These are phyloP conservation scores for Stellera chamaejasme DNA, from an alignment of 345 rosid species.

Conservation along the genomic window DNA sequence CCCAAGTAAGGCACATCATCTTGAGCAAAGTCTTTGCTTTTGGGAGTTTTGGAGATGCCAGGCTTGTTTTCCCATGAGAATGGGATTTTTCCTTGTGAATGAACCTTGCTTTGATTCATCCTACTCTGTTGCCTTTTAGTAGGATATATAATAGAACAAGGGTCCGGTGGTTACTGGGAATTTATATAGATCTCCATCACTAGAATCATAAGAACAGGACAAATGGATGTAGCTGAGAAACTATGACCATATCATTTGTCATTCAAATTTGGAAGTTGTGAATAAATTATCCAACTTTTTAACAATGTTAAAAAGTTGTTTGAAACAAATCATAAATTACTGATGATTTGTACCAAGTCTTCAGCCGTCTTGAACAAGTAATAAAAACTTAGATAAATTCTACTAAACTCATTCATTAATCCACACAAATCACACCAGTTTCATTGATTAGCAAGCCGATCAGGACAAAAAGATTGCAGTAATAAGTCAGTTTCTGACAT, in stretches of 20 bases:
- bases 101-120: slow-evolving; percentile 16
- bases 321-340: no score
- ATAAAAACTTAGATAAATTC: no score
- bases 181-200: neutral
- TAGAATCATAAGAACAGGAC: slow-evolving; percentile 4
- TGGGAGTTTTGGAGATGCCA: slow-evolving; percentile 21
- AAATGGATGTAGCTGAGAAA: neutral
- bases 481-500: no score
- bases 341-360: no score
- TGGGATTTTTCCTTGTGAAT: slow-evolving; percentile 19
- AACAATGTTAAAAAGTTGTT: slow-evolving; percentile 5
- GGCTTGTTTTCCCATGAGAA: slow-evolving; percentile 40
- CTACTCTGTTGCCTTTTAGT: neutral
- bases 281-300: neutral
- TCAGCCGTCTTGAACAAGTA: no score
- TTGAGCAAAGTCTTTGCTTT: neutral
- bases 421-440: no score
- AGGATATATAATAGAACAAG: neutral
- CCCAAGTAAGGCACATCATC: neutral
- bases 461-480: no score
- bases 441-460: no score
- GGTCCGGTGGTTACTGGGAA: neutral
- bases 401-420: no score
- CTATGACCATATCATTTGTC: slow-evolving; percentile 7
- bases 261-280: neutral